phyloP scores from a whole-genome alignment of 345 rosid species.

The Boechera divaricarpa region DNA sequence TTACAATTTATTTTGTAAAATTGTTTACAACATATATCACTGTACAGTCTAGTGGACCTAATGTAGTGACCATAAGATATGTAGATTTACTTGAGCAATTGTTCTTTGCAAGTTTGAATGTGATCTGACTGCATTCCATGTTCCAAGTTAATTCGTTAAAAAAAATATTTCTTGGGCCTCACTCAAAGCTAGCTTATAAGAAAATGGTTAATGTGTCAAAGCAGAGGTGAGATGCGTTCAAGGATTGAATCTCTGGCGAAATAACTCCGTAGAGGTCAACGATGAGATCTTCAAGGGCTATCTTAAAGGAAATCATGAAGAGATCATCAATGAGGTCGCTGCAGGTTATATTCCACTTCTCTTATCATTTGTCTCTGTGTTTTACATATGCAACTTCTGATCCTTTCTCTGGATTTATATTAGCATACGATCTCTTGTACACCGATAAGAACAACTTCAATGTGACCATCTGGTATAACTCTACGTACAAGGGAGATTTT shows the following conservation, averaged over 20 bases:
- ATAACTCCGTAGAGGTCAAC: conserved; percentile 65
- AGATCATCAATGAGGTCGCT: conserved; percentile 65
- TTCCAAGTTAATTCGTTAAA: neutral
- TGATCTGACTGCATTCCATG: neutral
- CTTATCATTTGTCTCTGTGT: neutral
- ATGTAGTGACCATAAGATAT: neutral
- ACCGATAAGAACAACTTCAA: conserved; percentile 62
- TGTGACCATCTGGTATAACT: conserved; percentile 83
- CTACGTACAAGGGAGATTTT: conserved; percentile 53
- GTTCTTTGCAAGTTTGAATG: neutral
- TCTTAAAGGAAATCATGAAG: conserved; percentile 58
- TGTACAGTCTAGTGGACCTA: neutral
- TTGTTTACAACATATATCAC: neutral
- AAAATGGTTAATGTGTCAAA: conserved; percentile 16
- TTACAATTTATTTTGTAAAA: neutral
- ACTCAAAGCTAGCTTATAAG: neutral
- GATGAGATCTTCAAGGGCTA: conserved; percentile 68
- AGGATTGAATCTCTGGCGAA: conserved; percentile 67
- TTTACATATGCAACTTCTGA: neutral
- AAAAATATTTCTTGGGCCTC: neutral
- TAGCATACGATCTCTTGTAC: conserved; percentile 88
- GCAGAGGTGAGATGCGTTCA: conserved; percentile 30
- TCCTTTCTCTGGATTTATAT: conserved; percentile 21
- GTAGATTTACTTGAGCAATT: neutral
- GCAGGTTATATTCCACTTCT: conserved; percentile 56